Conservation (phyloP, 2,329 filamentous ascomycete genomes). For the Ilyonectria robusta region DNA sequence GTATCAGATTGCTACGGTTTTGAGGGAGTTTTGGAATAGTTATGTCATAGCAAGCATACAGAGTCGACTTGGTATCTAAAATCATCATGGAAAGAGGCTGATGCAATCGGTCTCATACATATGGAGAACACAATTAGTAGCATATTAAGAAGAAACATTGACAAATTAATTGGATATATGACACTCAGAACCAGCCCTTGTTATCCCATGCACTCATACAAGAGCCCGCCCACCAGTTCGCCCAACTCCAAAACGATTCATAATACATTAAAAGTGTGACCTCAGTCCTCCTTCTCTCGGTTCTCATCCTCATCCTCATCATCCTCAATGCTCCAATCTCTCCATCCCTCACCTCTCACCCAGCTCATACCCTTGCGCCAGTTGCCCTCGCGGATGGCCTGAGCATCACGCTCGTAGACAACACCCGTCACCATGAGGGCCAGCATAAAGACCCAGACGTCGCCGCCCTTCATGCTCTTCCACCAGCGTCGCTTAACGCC, state of each 20-base stretch:
- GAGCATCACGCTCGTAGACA: conserved; percentile 80
- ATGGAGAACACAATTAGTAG: no score
- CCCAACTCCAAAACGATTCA: conserved; percentile 38
- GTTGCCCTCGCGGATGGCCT: conserved; percentile 75
- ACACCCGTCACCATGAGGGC: conserved; percentile 84
- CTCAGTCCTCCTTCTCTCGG: conserved; percentile 49
- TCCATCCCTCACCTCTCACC: conserved; percentile 81
- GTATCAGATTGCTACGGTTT: neutral
- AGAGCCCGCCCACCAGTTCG: conserved; percentile 21
- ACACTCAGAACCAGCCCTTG: conserved; percentile 18
- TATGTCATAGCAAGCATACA: no score
- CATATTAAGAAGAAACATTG: neutral
- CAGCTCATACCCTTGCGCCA: conserved; percentile 82
- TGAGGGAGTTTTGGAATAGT: neutral
- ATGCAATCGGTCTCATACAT: no score
- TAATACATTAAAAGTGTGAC: conserved; percentile 33
- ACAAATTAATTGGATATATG: conserved; percentile 11
- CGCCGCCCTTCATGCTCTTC: conserved; percentile 84
- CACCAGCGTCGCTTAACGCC: conserved; percentile 93
- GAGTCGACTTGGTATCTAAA: no score
- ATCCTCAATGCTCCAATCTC: conserved; percentile 73
- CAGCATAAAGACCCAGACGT: conserved; percentile 86
- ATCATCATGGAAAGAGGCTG: no score
- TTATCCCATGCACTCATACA: conserved; percentile 25
- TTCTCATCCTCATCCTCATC: conserved; percentile 62